A percentile compares a stretch with the other conserved stretches of the same genome.
phyloP scores from a whole-genome alignment of 2,329 filamentous ascomycete genomes.

The Botrytis porri region DNA sequence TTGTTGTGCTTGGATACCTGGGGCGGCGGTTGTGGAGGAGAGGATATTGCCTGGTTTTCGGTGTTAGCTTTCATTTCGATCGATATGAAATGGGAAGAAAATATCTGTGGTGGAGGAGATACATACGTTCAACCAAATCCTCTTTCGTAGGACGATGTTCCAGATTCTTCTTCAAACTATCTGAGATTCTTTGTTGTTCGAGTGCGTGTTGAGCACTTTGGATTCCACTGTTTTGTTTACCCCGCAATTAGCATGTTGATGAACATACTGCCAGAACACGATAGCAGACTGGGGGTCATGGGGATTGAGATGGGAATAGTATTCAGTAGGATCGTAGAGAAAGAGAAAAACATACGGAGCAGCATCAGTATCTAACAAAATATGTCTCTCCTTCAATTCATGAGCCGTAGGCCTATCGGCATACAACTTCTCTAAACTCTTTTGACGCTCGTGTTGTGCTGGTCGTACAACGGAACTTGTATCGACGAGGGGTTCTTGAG shows the following conservation, averaged over 20 bases:
- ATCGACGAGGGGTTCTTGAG: conserved; percentile 29
- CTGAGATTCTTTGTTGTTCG: conserved; percentile 60
- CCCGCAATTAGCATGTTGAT: conserved; percentile 28
- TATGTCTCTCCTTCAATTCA: conserved; percentile 67
- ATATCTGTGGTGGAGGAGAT: neutral
- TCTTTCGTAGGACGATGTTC: conserved; percentile 65
- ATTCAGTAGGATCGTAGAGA: neutral
- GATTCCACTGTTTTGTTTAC: conserved; percentile 48
- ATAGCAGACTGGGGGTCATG: neutral
- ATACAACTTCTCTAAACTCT: conserved; percentile 71
- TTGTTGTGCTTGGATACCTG: conserved; percentile 75
- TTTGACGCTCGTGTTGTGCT: conserved; percentile 51
- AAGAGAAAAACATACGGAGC: conserved; percentile 53
- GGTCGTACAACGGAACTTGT: conserved; percentile 54
- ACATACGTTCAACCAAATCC: conserved; percentile 74
- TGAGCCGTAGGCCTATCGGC: conserved; percentile 64
- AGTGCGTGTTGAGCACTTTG: conserved; percentile 61
- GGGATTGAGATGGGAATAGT: neutral
- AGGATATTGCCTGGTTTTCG: conserved; percentile 73
- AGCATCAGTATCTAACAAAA: conserved; percentile 63
- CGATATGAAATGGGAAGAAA: neutral
- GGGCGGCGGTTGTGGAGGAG: conserved; percentile 72
- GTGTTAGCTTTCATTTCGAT: neutral
- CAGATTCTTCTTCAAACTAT: conserved; percentile 63
- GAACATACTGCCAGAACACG: neutral